phyloP scores from a whole-genome alignment of 2,329 filamentous ascomycete species.

The Cercospora nicotianae region DNA sequence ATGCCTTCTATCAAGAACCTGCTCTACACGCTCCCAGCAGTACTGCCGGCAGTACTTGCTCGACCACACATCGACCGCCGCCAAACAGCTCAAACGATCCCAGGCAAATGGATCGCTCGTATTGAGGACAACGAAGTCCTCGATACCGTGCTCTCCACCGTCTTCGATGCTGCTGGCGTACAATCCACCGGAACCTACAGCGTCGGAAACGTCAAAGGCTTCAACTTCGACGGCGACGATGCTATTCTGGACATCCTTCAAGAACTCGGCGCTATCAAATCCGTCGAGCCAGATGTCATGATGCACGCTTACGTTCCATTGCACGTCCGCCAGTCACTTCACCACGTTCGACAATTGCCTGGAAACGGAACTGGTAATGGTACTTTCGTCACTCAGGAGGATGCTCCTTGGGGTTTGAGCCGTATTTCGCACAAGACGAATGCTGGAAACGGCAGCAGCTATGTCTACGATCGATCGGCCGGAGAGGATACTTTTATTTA shows the following conservation, averaged over 20 bases:
- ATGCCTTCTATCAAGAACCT: slow-evolving; percentile 10
- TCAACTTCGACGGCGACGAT: slow-evolving; percentile 41
- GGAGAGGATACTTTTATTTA: slow-evolving; percentile 32
- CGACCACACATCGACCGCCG: slow-evolving; percentile 20
- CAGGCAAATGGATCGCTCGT: slow-evolving; percentile 25
- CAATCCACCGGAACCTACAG: slow-evolving; percentile 38
- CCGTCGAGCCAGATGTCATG: slow-evolving; percentile 44
- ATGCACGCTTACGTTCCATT: slow-evolving; percentile 36
- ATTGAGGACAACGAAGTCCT: slow-evolving; percentile 20
- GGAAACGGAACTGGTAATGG: slow-evolving; percentile 14
- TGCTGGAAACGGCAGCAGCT: slow-evolving; percentile 30
- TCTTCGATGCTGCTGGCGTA: slow-evolving; percentile 20
- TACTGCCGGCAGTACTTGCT: slow-evolving; percentile 19
- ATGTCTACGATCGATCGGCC: slow-evolving; percentile 23
- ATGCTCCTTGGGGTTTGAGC: slow-evolving; percentile 28
- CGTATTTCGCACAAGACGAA: slow-evolving; percentile 24
- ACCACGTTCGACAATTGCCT: not conserved
- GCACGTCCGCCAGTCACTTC: not conserved
- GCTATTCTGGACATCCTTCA: slow-evolving; percentile 36
- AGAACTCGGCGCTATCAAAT: slow-evolving; percentile 37
- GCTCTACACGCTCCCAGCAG: slow-evolving; percentile 5
- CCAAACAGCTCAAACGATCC: slow-evolving; percentile 22
- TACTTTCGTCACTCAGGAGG: slow-evolving; percentile 16
- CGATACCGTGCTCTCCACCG: slow-evolving; percentile 18
- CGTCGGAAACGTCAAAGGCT: slow-evolving; percentile 42